These are phyloP conservation scores for Mrakiaceae sp. DNA, from an alignment of 1,284 basidiomycete species.

Conservation along the genomic window DNA sequence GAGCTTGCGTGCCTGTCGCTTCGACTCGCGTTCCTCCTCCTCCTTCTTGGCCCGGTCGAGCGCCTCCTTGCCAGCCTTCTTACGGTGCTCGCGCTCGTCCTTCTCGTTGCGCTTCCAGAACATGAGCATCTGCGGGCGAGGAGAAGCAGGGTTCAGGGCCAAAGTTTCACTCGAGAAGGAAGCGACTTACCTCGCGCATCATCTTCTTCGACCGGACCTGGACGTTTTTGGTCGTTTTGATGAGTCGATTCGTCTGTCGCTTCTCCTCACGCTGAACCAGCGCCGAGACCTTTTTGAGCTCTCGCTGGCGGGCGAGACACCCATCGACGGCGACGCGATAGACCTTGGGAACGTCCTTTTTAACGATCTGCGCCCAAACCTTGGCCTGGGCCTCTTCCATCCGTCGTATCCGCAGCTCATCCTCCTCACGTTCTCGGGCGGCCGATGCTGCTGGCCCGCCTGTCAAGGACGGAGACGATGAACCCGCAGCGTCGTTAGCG, in stretches of 20 bases:
- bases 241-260: slow-evolving; percentile 62
- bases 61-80: slow-evolving; percentile 89
- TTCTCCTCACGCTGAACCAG: slow-evolving; percentile 70
- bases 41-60: slow-evolving; percentile 81
- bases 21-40: slow-evolving; percentile 92
- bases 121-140: slow-evolving; percentile 61
- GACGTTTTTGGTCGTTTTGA: slow-evolving; percentile 75
- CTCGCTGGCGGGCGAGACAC: slow-evolving; percentile 24
- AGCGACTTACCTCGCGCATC: slow-evolving; percentile 28
- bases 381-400: slow-evolving; percentile 73
- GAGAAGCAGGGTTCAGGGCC: neutral
- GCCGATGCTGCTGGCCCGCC: slow-evolving; percentile 50
- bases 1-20: slow-evolving; percentile 89
- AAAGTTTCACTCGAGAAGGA: neutral
- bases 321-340: slow-evolving; percentile 48
- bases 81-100: slow-evolving; percentile 76
- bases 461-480: slow-evolving; percentile 41
- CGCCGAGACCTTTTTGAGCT: slow-evolving; percentile 65
- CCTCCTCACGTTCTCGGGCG: neutral
- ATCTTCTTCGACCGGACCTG: slow-evolving; percentile 53
- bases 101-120: slow-evolving; percentile 99
- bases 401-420: neutral
- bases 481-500: neutral
- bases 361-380: slow-evolving; percentile 74
- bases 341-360: slow-evolving; percentile 73